Evolutionary conservation across 83 land plant species (phyloP).

Genomic region (Picea engelmannii): DNA sequence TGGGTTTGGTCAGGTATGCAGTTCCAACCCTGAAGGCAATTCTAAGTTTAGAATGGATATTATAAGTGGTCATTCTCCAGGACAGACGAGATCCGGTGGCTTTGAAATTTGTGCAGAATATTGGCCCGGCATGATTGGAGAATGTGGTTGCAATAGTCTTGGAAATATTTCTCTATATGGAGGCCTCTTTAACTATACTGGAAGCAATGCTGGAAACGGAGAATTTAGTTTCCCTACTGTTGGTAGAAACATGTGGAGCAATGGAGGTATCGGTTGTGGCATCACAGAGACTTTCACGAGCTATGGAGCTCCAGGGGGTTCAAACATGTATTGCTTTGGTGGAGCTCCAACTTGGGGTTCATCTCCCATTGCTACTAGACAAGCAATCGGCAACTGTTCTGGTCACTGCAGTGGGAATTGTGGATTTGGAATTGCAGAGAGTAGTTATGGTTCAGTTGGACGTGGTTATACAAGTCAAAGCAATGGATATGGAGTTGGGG

Average conservation of each 20-base stretch:
- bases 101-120: conserved; percentile 30
- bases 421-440: conserved; percentile 25
- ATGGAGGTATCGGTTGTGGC: conserved; percentile 26
- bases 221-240: conserved; percentile 14
- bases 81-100: conserved; percentile 27
- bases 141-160: conserved; percentile 17
- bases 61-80: conserved; percentile 35
- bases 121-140: conserved; percentile 26
- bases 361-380: conserved; percentile 22
- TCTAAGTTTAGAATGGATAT: conserved; percentile 42
- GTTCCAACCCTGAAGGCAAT: conserved; percentile 25
- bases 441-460: conserved; percentile 18
- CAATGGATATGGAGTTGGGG: conserved; percentile 18
- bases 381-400: conserved; percentile 17
- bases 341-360: conserved; percentile 41
- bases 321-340: conserved; percentile 21
- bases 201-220: conserved; percentile 20
- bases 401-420: conserved; percentile 22
- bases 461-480: conserved; percentile 21
- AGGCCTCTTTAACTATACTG: conserved; percentile 24
- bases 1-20: conserved; percentile 38
- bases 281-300: conserved; percentile 17
- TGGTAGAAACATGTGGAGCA: conserved; percentile 49
- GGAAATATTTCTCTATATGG: conserved; percentile 28
- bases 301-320: conserved; percentile 29